Percentiles rank a stretch among this genome's conserved stretches.
Conservation (phyloP, 202 grass and related monocot species). For the Sporobolus alterniflorus region DNA sequence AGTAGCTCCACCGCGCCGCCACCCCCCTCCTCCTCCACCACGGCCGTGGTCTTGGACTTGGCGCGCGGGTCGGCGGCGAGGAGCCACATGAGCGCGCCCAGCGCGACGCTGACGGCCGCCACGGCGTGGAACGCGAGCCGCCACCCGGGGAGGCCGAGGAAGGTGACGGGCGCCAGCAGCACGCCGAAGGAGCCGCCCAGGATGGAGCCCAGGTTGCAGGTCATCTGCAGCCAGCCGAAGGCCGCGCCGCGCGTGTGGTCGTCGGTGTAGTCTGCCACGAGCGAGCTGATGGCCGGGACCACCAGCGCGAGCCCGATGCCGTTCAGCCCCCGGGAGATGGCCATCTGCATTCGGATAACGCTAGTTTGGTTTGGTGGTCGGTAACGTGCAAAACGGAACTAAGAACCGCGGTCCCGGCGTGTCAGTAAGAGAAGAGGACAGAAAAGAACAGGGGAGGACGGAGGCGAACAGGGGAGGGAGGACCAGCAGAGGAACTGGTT, state of each 20-base stretch:
- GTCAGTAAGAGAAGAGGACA: background rate
- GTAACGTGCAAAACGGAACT: background rate
- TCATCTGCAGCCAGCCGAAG: conserved; percentile 86
- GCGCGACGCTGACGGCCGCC: conserved; percentile 31
- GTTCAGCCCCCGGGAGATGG: conserved; percentile 83
- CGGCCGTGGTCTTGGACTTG: conserved; percentile 17
- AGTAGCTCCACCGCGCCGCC: conserved; percentile 39
- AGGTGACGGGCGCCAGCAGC: conserved; percentile 57
- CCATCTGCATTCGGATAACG: conserved; percentile 64
- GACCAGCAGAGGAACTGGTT: too few species aligned
- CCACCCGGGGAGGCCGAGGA: conserved; percentile 72
- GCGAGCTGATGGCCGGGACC: conserved; percentile 77
- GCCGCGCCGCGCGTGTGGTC: conserved; percentile 70
- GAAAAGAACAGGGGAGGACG: background rate
- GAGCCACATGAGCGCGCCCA: conserved; percentile 48
- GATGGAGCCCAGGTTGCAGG: conserved; percentile 76
- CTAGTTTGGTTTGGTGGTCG: background rate
- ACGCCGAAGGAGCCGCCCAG: conserved; percentile 64
- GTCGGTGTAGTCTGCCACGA: conserved; percentile 84
- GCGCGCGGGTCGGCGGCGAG: conserved; percentile 42
- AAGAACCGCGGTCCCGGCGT: background rate
- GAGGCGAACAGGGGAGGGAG: background rate
- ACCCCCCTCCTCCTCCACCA: conserved; percentile 23
- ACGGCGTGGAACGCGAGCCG: conserved; percentile 59
- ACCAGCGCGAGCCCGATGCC: conserved; percentile 84